Evolutionary conservation across 2,329 filamentous ascomycete species (phyloP).

Genomic region (Fusarium secorum): DNA sequence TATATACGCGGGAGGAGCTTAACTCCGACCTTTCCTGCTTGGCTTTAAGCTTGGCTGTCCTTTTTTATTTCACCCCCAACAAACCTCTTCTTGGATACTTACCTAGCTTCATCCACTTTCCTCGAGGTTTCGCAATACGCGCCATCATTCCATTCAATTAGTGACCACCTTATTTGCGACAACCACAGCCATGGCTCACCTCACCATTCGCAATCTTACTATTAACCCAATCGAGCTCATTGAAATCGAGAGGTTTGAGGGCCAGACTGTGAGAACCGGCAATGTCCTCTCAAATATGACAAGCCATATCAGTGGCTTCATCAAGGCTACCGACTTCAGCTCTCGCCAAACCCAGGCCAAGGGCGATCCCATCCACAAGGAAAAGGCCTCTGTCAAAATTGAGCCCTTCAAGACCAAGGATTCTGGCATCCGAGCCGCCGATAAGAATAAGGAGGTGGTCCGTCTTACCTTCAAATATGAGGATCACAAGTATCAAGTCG

Average conservation of each 20-base stretch:
- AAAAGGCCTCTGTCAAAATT: constrained; percentile 70
- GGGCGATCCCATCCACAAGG: constrained; percentile 66
- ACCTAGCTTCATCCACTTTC: background rate
- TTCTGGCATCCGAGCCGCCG: constrained; percentile 64
- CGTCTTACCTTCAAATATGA: constrained; percentile 77
- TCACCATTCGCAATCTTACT: constrained; percentile 86
- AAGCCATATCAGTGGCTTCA: constrained; percentile 52
- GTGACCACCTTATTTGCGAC: background rate
- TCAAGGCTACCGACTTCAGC: constrained; percentile 52
- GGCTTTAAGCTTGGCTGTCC: background rate
- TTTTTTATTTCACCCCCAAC: background rate
- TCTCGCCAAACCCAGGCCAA: constrained; percentile 52
- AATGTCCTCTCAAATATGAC: constrained; percentile 57
- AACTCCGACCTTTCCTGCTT: background rate
- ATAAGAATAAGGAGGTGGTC: constrained; percentile 70
- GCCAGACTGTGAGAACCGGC: constrained; percentile 51
- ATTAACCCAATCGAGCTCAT: constrained; percentile 75
- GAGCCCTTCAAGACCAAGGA: constrained; percentile 72
- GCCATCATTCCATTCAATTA: background rate
- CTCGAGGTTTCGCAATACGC: background rate
- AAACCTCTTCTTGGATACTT: background rate
- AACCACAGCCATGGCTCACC: constrained; percentile 53
- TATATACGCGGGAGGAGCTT: background rate
- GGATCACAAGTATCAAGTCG: constrained; percentile 68
- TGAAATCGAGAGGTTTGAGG: constrained; percentile 75